Percentiles rank a stretch among this genome's conserved stretches.
phyloP scores from a whole-genome alignment of 345 rosid genomes.

The Bruguiera parviflora region DNA sequence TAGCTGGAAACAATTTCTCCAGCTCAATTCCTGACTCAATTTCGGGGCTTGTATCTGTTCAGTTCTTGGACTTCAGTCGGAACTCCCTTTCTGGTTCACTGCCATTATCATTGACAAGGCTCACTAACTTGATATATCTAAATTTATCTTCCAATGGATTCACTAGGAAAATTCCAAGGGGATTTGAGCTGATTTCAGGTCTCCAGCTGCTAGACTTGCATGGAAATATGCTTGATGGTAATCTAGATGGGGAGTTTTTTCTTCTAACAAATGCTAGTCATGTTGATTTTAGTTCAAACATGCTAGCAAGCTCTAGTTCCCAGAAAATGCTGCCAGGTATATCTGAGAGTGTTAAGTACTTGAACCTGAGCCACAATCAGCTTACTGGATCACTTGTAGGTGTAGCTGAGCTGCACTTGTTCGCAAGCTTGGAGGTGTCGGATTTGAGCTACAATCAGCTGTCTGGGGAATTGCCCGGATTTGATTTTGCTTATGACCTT shows the following conservation, averaged over 20 bases:
- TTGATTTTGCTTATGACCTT: slow-evolving; percentile 83
- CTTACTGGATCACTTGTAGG: slow-evolving; percentile 73
- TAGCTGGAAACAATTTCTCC: slow-evolving; percentile 90
- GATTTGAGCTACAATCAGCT: slow-evolving; percentile 90
- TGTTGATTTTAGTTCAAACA: slow-evolving; percentile 78
- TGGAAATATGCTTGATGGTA: slow-evolving; percentile 72
- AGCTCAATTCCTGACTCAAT: slow-evolving; percentile 70
- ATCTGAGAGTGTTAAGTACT: slow-evolving; percentile 67
- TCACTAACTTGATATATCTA: slow-evolving; percentile 53
- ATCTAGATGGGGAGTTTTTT: slow-evolving; percentile 73
- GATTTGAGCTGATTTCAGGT: slow-evolving; percentile 57
- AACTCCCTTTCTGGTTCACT: slow-evolving; percentile 78
- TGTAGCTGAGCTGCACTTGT: slow-evolving; percentile 57
- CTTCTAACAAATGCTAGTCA: slow-evolving; percentile 71
- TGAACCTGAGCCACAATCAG: slow-evolving; percentile 85
- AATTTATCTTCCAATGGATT: slow-evolving; percentile 76
- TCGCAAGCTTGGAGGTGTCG: slow-evolving; percentile 69
- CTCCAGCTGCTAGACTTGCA: slow-evolving; percentile 85
- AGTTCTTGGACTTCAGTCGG: slow-evolving; percentile 81
- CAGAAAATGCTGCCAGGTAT: slow-evolving; percentile 72
- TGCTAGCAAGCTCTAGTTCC: slow-evolving; percentile 53
- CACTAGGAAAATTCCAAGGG: slow-evolving; percentile 59
- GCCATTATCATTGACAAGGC: slow-evolving; percentile 57
- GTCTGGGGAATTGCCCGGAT: slow-evolving; percentile 93
- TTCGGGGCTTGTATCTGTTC: slow-evolving; percentile 60